Evolutionary conservation across 371 early-diverging fungal species (phyloP), one percentile per base, ranked within the genome.

Genomic region (Dentiscutata heterogama): DNA sequence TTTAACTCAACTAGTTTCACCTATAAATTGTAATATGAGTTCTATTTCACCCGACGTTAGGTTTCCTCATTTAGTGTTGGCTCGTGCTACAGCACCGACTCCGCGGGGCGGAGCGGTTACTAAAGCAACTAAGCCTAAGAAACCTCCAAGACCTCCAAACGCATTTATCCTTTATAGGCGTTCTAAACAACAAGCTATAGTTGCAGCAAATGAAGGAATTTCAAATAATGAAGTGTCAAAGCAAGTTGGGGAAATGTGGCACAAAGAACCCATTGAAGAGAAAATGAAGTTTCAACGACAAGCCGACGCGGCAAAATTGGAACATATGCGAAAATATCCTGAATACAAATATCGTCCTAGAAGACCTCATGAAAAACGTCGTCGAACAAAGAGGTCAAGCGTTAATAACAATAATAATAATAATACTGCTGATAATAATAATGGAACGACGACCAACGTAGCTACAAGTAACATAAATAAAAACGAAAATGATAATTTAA

Each of bases 171-270:
- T 80, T n/a, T 80, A 80, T 53, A 71, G 80, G 2, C 29, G 80
- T 16, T 71, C 60, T 8, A 80, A 80, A 58, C 80, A 80, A 58
- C 80, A 42, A 18, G 51, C 29, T 10, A 80, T 80, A 29, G 80
- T 80, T 25, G 72, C 71, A 22, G 42, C 29, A 3, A 80, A 80
- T 25, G 80, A 80, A 46, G 80, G 80, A 20, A 80, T 80, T 6
- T 35, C 80, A 22, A 80, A 80, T 51, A 80, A 80, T 60, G 80
- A 80, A 68, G 80, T 80, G 58, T 80, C 80, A 10, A 80, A 80
- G 42, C 80, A 80, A 71, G 72, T 80, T 20, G 80, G 80, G 42
- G 80, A 80, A 80, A 80, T 80, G 80, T 80, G 80, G 80, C 80
- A 80, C 42, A 70, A 72, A 46, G 80, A 65, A 25, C 58, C 71